Evolutionary conservation across 2,329 filamentous ascomycete species (phyloP).

Genomic region (Orbilia oligospora): DNA sequence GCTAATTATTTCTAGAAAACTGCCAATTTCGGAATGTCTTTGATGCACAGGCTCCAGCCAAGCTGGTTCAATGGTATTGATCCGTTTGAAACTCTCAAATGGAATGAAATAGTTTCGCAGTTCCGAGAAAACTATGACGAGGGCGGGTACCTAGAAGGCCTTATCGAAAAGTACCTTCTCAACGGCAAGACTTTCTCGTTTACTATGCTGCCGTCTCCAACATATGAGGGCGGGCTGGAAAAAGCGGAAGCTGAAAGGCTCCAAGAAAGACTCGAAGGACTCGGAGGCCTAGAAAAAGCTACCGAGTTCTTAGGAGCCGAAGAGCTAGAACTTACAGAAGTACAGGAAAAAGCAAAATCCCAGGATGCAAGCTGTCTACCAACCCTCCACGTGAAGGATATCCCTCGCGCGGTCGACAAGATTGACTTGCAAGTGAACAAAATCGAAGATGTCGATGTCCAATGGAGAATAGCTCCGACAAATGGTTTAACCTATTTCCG

Average conservation of each 20-base stretch:
- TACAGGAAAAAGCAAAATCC: constrained; percentile 86
- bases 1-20: constrained; percentile 77
- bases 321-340: constrained; percentile 83
- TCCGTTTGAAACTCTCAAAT: constrained; percentile 89
- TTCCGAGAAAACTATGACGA: constrained; percentile 84
- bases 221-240: constrained; percentile 80
- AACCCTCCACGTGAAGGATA: constrained; percentile 88
- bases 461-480: constrained; percentile 93
- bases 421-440: constrained; percentile 75
- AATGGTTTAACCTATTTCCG: constrained; percentile 98
- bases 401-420: constrained; percentile 82
- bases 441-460: constrained; percentile 77
- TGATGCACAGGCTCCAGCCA: constrained; percentile 88
- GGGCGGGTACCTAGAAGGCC: constrained; percentile 83
- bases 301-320: constrained; percentile 80
- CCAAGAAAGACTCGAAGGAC: constrained; percentile 79
- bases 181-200: constrained; percentile 90
- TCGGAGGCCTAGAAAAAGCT: constrained; percentile 80
- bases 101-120: constrained; percentile 87
- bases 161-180: constrained; percentile 90
- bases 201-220: constrained; percentile 89
- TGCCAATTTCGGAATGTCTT: constrained; percentile 90
- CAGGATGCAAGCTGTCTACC: constrained; percentile 90
- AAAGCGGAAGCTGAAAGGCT: constrained; percentile 83
- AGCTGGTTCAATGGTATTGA: constrained; percentile 97